Conservation (phyloP, 208 protist species). For the Acanthamoeba sp. region DNA sequence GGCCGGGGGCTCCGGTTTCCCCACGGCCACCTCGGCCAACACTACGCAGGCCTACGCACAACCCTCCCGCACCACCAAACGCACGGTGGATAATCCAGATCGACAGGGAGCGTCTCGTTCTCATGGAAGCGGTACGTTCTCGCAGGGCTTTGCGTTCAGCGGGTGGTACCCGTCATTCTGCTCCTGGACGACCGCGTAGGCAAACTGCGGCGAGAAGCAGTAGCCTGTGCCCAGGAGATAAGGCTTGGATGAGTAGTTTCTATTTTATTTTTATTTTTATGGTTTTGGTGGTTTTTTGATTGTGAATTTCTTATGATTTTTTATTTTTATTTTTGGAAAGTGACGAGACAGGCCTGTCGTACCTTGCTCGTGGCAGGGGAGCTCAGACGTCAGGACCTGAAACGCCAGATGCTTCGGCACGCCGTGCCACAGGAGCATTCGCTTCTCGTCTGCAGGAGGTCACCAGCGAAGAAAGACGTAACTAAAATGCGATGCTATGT, state of each 20-base stretch:
- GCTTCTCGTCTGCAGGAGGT: neutral
- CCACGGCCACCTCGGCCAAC: neutral
- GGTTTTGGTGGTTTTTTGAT: too few species aligned
- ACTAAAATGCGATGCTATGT: too few species aligned
- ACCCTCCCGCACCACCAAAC: too few species aligned
- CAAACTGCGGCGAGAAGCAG: neutral
- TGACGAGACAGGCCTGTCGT: neutral
- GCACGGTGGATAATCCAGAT: neutral
- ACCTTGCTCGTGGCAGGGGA: neutral
- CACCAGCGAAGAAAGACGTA: too few species aligned
- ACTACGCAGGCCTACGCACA: neutral
- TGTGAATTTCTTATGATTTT: too few species aligned
- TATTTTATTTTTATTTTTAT: too few species aligned
- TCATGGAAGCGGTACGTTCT: too few species aligned
- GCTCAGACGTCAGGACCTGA: neutral
- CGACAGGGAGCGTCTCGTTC: too few species aligned
- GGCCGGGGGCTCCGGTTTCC: neutral
- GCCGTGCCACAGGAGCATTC: neutral
- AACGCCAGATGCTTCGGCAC: neutral
- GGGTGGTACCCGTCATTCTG: neutral
- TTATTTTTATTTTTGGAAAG: neutral
- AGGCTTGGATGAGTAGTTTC: too few species aligned
- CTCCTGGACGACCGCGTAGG: neutral
- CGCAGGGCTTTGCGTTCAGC: neutral
- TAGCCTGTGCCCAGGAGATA: neutral